Evolutionary conservation across 1,139 yeast genomes (phyloP).

Genomic region (Kodamaea ohmeri): DNA sequence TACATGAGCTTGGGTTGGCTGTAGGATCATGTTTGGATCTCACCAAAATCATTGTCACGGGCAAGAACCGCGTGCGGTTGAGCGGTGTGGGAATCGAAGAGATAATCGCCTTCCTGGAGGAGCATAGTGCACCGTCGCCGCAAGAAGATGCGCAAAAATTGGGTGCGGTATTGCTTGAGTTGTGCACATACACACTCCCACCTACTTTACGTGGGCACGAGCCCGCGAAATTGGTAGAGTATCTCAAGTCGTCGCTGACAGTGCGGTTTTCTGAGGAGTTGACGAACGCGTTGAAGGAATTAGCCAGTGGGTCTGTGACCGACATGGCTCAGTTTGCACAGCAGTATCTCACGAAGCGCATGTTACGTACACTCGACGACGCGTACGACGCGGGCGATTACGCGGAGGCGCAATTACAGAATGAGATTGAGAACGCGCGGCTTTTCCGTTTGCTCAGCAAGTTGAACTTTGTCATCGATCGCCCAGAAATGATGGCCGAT

Average conservation of each 20-base stretch:
- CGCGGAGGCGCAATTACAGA: slow-evolving; percentile 62
- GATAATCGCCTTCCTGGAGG: slow-evolving; percentile 48
- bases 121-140: slow-evolving; percentile 39
- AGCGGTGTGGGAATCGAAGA: slow-evolving; percentile 74
- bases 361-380: slow-evolving; percentile 49
- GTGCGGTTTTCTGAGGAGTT: slow-evolving; percentile 25
- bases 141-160: slow-evolving; percentile 52
- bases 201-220: slow-evolving; percentile 18
- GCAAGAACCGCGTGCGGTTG: slow-evolving; percentile 66
- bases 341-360: slow-evolving; percentile 32
- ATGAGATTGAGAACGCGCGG: slow-evolving; percentile 86
- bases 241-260: slow-evolving; percentile 19
- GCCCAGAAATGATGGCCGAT: slow-evolving; percentile 50
- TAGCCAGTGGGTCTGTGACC: slow-evolving; percentile 11
- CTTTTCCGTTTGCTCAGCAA: slow-evolving; percentile 79
- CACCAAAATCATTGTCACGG: slow-evolving; percentile 69
- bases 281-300: slow-evolving; percentile 14
- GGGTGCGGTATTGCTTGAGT: slow-evolving; percentile 57
- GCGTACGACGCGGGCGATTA: slow-evolving; percentile 59
- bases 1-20: slow-evolving; percentile 62
- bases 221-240: slow-evolving; percentile 10
- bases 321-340: slow-evolving; percentile 19
- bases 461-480: slow-evolving; percentile 71
- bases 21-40: slow-evolving; percentile 61
- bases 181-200: slow-evolving; percentile 48